These are phyloP conservation scores for Peribolospora kevripleyi DNA, from an alignment of 768 basidiomycete species.

Conservation along the genomic window DNA sequence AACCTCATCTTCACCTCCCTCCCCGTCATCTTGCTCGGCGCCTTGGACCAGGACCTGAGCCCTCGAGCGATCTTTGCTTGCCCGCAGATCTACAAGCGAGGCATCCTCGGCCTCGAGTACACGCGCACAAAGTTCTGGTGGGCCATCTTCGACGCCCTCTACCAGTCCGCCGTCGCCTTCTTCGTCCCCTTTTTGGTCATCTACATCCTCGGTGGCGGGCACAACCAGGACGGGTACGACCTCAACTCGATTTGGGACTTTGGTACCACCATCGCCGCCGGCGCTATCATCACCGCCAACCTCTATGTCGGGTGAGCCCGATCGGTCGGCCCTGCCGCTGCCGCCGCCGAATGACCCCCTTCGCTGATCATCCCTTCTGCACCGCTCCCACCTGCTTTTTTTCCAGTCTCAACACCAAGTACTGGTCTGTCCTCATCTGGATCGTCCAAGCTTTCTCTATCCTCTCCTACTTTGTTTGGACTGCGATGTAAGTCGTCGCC, in stretches of 20 bases:
- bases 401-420: neutral
- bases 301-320: conserved; percentile 42
- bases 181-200: conserved; percentile 37
- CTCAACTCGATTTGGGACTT: conserved; percentile 65
- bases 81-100: conserved; percentile 85
- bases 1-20: conserved; percentile 83
- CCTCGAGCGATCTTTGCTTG: conserved; percentile 70
- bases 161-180: conserved; percentile 68
- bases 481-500: conserved; percentile 26
- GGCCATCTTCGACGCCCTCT: conserved; percentile 82
- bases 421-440: conserved; percentile 40
- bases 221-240: conserved; percentile 49
- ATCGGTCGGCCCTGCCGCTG: conserved; percentile 16
- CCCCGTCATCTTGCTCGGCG: conserved; percentile 73
- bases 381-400: neutral
- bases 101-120: conserved; percentile 80
- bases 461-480: conserved; percentile 63
- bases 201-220: conserved; percentile 31
- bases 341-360: conserved; percentile 19
- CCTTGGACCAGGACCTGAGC: conserved; percentile 89
- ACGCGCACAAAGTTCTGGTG: conserved; percentile 77
- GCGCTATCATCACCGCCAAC: conserved; percentile 72
- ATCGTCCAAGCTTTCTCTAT: conserved; percentile 53
- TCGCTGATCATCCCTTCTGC: neutral
- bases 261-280: conserved; percentile 70